Conservation (phyloP, 306 rosid genomes). For the Sesbania bispinosa region DNA sequence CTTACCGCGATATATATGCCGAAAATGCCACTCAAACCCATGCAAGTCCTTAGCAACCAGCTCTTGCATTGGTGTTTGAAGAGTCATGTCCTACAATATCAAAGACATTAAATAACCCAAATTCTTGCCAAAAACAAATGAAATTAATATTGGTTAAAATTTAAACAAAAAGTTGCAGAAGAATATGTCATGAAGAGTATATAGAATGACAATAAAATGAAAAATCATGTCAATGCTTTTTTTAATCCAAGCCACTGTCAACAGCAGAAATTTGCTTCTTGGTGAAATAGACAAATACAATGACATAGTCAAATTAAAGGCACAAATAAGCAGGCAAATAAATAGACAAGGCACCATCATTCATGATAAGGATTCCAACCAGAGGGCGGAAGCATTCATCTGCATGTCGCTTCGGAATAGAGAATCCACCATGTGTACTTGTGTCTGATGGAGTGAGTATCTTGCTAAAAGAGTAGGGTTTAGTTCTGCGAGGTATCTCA, state of each 20-base stretch:
- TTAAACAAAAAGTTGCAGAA: not conserved
- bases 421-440: slow-evolving; percentile 72
- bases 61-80: slow-evolving; percentile 50
- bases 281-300: not conserved
- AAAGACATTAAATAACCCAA: slow-evolving; percentile 2
- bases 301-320: not conserved
- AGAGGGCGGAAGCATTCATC: slow-evolving; percentile 55
- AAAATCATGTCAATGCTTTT: not conserved
- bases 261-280: not conserved
- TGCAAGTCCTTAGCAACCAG: slow-evolving; percentile 64
- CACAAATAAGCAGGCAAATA: not conserved
- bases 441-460: slow-evolving; percentile 68
- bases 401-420: slow-evolving; percentile 59
- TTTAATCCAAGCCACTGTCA: not conserved
- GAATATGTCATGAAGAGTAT: not conserved
- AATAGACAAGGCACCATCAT: not conserved
- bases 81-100: slow-evolving; percentile 58
- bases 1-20: slow-evolving; percentile 65
- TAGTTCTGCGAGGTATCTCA: slow-evolving; percentile 16
- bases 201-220: not conserved
- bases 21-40: slow-evolving; percentile 64
- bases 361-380: slow-evolving; percentile 53
- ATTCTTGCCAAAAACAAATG: not conserved
- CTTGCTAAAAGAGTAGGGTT: slow-evolving; percentile 34
- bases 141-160: not conserved